Conservation (phyloP, 352 stramenopile species). For the Phytopythium aichiense region DNA sequence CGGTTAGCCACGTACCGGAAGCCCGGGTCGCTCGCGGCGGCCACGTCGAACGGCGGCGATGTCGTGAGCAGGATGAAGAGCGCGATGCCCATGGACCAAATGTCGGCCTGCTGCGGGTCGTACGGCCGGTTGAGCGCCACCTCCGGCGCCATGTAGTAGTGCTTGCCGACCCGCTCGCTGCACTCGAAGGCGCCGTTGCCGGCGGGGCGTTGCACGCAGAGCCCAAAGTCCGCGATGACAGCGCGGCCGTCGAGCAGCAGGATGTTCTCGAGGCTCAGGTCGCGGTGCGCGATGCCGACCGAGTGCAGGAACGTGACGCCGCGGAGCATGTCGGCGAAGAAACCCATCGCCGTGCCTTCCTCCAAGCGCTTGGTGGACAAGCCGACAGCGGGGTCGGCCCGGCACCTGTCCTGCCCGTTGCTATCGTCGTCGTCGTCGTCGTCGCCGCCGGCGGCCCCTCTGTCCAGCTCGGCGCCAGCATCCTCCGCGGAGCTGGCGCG, state of each 20-base stretch:
- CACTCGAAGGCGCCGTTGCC: constrained; percentile 49
- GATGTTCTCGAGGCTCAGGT: constrained; percentile 98
- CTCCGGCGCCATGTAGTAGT: constrained; percentile 98
- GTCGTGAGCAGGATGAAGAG: constrained; percentile 94
- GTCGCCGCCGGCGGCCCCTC: neutral
- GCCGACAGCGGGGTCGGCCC: constrained; percentile 3
- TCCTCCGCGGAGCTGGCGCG: constrained; percentile 10
- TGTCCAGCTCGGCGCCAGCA: constrained; percentile 1
- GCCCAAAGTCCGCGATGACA: constrained; percentile 67
- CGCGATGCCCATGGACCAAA: constrained; percentile 92
- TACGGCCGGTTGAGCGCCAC: constrained; percentile 80
- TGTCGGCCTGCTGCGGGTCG: constrained; percentile 90
- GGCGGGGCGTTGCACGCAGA: constrained; percentile 55
- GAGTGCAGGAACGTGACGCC: constrained; percentile 64
- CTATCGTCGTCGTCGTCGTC: constrained; percentile 2
- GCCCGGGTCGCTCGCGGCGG: constrained; percentile 75
- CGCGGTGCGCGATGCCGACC: constrained; percentile 86
- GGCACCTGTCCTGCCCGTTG: neutral
- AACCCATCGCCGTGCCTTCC: constrained; percentile 40
- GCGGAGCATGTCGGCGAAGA: constrained; percentile 64
- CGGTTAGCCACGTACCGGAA: constrained; percentile 85
- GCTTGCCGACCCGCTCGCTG: constrained; percentile 83
- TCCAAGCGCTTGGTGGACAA: constrained; percentile 29
- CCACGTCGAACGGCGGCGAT: constrained; percentile 89
- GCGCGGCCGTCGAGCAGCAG: constrained; percentile 68